Conservation (phyloP, 176 grass and related monocot genomes). For the Cenchrus purpureus region DNA sequence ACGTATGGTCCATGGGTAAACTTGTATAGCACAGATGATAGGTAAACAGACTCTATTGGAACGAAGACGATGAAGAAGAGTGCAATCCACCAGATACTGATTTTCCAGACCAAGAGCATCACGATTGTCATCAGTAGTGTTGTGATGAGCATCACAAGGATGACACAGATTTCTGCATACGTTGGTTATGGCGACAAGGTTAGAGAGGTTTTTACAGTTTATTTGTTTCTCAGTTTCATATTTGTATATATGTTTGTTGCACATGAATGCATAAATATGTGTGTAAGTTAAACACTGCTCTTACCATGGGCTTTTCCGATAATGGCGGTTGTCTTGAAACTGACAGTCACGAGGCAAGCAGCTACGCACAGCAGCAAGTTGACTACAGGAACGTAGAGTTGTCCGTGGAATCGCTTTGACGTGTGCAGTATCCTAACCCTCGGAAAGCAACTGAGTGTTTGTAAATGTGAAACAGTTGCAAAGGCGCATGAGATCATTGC, state of each 20-base stretch:
- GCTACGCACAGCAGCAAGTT: slow-evolving; percentile 50
- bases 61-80: slow-evolving; percentile 36
- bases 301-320: slow-evolving; percentile 63
- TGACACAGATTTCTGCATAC: slow-evolving; percentile 49
- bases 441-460: slow-evolving; percentile 57
- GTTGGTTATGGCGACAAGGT: neutral
- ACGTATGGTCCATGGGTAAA: slow-evolving; percentile 59
- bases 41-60: slow-evolving; percentile 42
- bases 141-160: slow-evolving; percentile 58
- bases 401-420: slow-evolving; percentile 40
- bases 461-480: slow-evolving; percentile 49
- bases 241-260: neutral
- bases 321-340: slow-evolving; percentile 53
- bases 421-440: slow-evolving; percentile 53
- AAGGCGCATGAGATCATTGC: slow-evolving; percentile 61
- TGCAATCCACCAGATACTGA: slow-evolving; percentile 22
- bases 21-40: slow-evolving; percentile 55
- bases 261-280: too few relatives aligned
- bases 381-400: slow-evolving; percentile 58
- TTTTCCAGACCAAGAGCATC: slow-evolving; percentile 61
- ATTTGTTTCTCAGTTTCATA: neutral
- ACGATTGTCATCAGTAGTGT: slow-evolving; percentile 51
- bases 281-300: neutral
- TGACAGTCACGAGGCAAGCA: slow-evolving; percentile 33
- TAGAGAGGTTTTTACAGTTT: neutral